Percentiles rank a stretch among this genome's conserved stretches.
Evolutionary conservation across 1,284 basidiomycete genomes (phyloP).

Genomic region (Chiua sp.): DNA sequence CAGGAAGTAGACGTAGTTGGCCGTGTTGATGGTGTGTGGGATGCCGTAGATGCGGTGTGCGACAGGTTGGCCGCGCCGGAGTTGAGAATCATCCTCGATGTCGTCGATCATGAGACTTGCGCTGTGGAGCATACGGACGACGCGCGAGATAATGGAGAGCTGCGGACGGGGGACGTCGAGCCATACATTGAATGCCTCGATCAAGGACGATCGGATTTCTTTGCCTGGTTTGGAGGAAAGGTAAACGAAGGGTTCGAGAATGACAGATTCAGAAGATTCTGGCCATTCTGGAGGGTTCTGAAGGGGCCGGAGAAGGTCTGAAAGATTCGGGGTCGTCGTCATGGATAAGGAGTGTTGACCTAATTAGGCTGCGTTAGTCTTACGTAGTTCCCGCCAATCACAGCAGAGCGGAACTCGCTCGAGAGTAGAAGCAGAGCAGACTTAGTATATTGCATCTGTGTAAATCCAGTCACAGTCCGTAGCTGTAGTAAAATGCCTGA

Average conservation of each 20-base stretch:
- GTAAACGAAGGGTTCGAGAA: conserved; percentile 92
- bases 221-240: conserved; percentile 90
- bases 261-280: conserved; percentile 40
- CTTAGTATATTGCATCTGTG: too few relatives aligned
- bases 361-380: too few relatives aligned
- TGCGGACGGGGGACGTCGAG: conserved; percentile 79
- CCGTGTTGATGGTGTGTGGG: conserved; percentile 97
- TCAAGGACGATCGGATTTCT: conserved; percentile 36
- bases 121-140: conserved; percentile 95
- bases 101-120: conserved; percentile 98
- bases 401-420: too few relatives aligned
- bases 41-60: conserved; percentile 39
- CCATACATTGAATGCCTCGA: conserved; percentile 71
- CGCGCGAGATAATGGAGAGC: conserved; percentile 74
- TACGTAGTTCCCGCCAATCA: too few relatives aligned
- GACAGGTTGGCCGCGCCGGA: conserved; percentile 89
- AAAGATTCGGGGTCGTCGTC: conserved; percentile 27
- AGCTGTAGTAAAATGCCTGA: background rate
- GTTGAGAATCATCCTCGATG: conserved; percentile 94
- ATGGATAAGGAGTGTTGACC: too few relatives aligned
- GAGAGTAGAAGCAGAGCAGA: too few relatives aligned
- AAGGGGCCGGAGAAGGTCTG: conserved; percentile 29
- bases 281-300: conserved; percentile 29
- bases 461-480: background rate
- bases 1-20: conserved; percentile 96